Percentiles rank a stretch among this genome's conserved stretches.
Conservation (phyloP, 768 basidiomycete species). For the Piloderma croceum region DNA sequence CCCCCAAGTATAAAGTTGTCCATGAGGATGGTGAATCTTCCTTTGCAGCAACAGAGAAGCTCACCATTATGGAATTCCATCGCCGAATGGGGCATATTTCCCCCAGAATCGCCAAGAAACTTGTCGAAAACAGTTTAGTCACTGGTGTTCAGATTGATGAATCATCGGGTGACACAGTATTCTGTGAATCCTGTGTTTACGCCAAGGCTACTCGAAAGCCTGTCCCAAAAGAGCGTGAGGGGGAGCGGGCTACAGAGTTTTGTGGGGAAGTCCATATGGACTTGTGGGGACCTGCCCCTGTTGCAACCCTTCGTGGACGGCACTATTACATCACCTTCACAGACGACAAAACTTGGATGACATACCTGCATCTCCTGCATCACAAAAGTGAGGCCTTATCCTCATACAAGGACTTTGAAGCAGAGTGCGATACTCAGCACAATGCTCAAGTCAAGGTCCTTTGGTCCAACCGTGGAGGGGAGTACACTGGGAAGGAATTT, state of each 20-base stretch:
- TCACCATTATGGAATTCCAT: too few relatives aligned
- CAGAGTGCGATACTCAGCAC: slow-evolving; percentile 13
- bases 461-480: slow-evolving; percentile 21
- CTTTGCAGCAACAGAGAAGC: too few relatives aligned
- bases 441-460: slow-evolving; percentile 10
- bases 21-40: too few relatives aligned
- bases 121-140: slow-evolving; percentile 21
- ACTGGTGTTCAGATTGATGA: slow-evolving; percentile 11
- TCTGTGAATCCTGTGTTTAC: slow-evolving; percentile 22
- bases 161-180: slow-evolving; percentile 16
- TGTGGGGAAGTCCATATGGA: slow-evolving; percentile 23
- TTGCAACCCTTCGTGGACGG: slow-evolving; percentile 4
- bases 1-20: too few relatives aligned
- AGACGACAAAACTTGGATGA: slow-evolving; percentile 17
- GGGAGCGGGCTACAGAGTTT: too few relatives aligned
- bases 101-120: slow-evolving; percentile 12
- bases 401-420: slow-evolving; percentile 12
- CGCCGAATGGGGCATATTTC: slow-evolving; percentile 28
- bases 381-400: slow-evolving; percentile 16
- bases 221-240: too few relatives aligned
- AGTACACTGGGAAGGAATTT: slow-evolving; percentile 22
- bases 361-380: slow-evolving; percentile 7
- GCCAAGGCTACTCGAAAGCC: too few relatives aligned
- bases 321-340: slow-evolving; percentile 22
- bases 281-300: slow-evolving; percentile 19